A percentile compares a stretch with the other conserved stretches of the same genome.
phyloP scores from a whole-genome alignment of 108 stramenopile species.

The Skeletonema costatum region DNA sequence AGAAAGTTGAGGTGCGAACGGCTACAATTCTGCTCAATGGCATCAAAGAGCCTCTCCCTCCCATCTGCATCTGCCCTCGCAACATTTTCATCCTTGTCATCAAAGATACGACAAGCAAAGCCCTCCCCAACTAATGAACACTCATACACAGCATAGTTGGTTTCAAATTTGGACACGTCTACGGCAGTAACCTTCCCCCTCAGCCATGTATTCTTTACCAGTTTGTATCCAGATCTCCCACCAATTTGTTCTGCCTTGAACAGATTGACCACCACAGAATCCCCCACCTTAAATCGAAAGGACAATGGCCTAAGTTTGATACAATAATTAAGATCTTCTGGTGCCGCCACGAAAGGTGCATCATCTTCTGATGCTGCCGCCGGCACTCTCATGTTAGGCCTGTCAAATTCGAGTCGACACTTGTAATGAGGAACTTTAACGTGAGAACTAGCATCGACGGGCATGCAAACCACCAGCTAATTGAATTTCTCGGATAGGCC shows the following conservation, averaged over 20 bases:
- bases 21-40: slow-evolving; percentile 2
- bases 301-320: neutral
- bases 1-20: neutral
- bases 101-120: too few species aligned
- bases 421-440: too few species aligned
- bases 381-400: too few species aligned
- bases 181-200: neutral
- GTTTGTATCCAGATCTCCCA: neutral
- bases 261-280: neutral
- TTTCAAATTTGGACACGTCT: neutral
- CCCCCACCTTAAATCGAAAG: neutral
- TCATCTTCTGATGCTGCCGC: too few species aligned
- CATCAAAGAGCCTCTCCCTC: slow-evolving; percentile 10
- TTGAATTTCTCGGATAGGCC: too few species aligned
- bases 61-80: neutral
- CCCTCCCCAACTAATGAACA: neutral
- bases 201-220: neutral
- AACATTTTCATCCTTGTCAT: slow-evolving; percentile 2
- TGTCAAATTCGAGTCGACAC: too few species aligned
- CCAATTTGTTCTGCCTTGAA: neutral
- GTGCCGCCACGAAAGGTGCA: neutral
- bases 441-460: neutral
- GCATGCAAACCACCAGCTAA: neutral
- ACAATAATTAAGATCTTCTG: neutral
- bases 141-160: neutral